phyloP scores from a whole-genome alignment of 2,329 filamentous ascomycete genomes.

The Coniochaeta sp. region DNA sequence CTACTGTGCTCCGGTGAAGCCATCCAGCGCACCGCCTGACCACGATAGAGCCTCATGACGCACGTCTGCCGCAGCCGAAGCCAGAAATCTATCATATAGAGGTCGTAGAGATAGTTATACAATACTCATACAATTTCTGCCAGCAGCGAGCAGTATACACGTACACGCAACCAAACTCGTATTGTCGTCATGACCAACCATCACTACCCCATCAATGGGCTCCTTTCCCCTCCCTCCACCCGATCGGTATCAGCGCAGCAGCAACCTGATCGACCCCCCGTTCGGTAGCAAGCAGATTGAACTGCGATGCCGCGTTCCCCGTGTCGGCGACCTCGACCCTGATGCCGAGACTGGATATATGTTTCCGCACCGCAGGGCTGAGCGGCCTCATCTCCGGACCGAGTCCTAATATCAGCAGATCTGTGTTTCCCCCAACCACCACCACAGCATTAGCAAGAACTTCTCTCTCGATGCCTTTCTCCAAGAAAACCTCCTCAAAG shows the following conservation, averaged over 20 bases:
- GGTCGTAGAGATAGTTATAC: not conserved
- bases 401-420: slow-evolving; percentile 83
- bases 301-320: slow-evolving; percentile 86
- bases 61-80: not conserved
- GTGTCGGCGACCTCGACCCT: slow-evolving; percentile 87
- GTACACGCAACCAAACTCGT: not conserved
- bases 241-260: slow-evolving; percentile 78
- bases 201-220: slow-evolving; percentile 16
- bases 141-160: not conserved
- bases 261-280: slow-evolving; percentile 78
- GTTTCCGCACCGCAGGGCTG: slow-evolving; percentile 62
- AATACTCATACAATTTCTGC: not conserved
- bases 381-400: slow-evolving; percentile 70
- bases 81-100: not conserved
- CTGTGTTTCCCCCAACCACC: slow-evolving; percentile 32
- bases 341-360: slow-evolving; percentile 72
- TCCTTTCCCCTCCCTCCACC: slow-evolving; percentile 61
- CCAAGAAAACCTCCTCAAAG: not conserved
- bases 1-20: not conserved
- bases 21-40: not conserved
- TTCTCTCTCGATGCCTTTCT: no score
- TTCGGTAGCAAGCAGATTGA: slow-evolving; percentile 92
- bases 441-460: no score
- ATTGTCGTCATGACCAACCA: not conserved
- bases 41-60: not conserved